phyloP scores from a whole-genome alignment of 768 basidiomycete genomes.

The Pulveroboletus sp. region DNA sequence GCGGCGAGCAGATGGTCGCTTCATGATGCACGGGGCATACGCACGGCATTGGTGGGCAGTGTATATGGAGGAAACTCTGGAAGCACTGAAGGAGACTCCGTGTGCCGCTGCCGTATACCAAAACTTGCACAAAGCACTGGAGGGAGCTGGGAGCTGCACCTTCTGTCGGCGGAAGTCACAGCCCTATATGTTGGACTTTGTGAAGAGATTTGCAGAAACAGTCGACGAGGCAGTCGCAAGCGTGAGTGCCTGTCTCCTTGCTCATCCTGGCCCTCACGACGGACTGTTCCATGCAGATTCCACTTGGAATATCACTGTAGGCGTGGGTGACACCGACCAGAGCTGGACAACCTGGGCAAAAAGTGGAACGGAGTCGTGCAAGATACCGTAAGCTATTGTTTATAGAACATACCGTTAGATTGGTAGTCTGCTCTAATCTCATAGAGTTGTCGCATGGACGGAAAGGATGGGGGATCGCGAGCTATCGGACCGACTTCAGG shows the following conservation, averaged over 20 bases:
- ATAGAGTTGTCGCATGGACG: not conserved
- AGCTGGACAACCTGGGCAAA: not conserved
- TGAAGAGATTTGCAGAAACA: constrained; percentile 19
- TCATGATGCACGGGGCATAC: constrained; percentile 23
- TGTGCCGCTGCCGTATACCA: constrained; percentile 17
- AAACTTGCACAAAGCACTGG: constrained; percentile 15
- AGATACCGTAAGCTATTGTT: not conserved
- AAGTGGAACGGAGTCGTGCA: not conserved
- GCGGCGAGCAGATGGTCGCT: constrained; percentile 20
- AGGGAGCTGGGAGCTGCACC: constrained; percentile 14
- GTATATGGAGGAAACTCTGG: constrained; percentile 27
- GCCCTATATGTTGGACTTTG: constrained; percentile 20
- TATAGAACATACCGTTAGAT: not conserved
- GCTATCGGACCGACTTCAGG: not conserved
- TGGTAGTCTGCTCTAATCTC: not conserved
- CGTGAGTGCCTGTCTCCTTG: constrained; percentile 12
- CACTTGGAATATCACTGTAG: constrained; percentile 17
- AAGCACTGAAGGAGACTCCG: constrained; percentile 20
- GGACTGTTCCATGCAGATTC: constrained; percentile 9
- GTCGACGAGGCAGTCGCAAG: constrained; percentile 15
- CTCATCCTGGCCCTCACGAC: not conserved
- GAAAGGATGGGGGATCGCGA: not conserved
- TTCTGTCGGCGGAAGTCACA: constrained; percentile 18
- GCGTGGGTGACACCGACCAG: not conserved
- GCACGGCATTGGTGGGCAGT: constrained; percentile 31